These are phyloP conservation scores for Phytophthora fragariae DNA, from an alignment of 352 stramenopile species.

Conservation along the genomic window DNA sequence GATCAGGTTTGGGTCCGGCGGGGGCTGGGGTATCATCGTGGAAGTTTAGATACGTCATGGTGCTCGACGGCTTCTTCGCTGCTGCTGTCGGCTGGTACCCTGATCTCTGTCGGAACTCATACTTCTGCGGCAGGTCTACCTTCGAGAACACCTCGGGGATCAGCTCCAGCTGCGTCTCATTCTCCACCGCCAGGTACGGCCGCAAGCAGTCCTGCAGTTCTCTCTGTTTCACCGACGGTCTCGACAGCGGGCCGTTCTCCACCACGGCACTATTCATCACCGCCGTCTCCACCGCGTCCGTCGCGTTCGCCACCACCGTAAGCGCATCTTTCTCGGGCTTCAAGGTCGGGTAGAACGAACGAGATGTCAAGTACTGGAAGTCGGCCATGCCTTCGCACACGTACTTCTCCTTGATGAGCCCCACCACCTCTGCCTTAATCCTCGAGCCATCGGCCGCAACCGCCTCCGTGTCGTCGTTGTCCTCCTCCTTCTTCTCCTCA, in stretches of 20 bases:
- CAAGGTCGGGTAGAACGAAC: conserved; percentile 61
- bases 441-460: conserved; percentile 23
- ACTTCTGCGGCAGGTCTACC: conserved; percentile 83
- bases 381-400: conserved; percentile 89
- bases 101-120: conserved; percentile 83
- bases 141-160: conserved; percentile 88
- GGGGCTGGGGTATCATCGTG: conserved; percentile 68
- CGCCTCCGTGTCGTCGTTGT: conserved; percentile 14
- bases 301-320: conserved; percentile 32
- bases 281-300: conserved; percentile 29
- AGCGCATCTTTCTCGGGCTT: conserved; percentile 39
- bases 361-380: conserved; percentile 84
- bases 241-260: conserved; percentile 52
- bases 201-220: conserved; percentile 64
- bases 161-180: conserved; percentile 70
- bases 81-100: conserved; percentile 70
- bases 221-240: conserved; percentile 46
- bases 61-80: conserved; percentile 73
- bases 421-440: conserved; percentile 58
- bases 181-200: conserved; percentile 60
- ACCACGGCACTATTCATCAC: conserved; percentile 41
- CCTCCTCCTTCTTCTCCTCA: conserved; percentile 22
- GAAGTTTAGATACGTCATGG: conserved; percentile 86
- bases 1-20: conserved; percentile 54
- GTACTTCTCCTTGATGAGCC: conserved; percentile 79